A percentile compares a stretch with the other conserved stretches of the same genome.
Conservation (phyloP, 306 rosid species). For the Cucumis sativus region DNA sequence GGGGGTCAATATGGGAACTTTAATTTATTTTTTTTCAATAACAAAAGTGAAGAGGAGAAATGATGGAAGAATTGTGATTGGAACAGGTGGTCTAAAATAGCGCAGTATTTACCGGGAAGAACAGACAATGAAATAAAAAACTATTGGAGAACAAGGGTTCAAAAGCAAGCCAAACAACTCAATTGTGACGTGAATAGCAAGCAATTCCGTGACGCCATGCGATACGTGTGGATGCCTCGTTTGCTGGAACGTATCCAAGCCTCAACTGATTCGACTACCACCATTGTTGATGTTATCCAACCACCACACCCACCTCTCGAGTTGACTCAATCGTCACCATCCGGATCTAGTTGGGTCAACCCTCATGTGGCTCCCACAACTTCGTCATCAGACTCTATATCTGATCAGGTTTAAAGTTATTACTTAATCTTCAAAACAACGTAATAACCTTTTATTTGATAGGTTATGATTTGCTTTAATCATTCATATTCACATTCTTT, state of each 20-base stretch:
- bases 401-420: neutral
- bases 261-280: constrained; percentile 7
- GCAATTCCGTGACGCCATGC: constrained; percentile 71
- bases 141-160: constrained; percentile 91
- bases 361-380: neutral
- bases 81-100: constrained; percentile 92
- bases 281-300: neutral
- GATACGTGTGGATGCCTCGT: constrained; percentile 83
- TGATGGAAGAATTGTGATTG: neutral
- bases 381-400: neutral
- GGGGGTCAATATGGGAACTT: neutral
- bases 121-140: constrained; percentile 92
- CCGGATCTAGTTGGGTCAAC: neutral
- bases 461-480: neutral
- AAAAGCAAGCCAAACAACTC: constrained; percentile 86
- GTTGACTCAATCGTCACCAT: neutral
- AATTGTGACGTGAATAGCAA: constrained; percentile 84
- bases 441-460: neutral
- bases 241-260: constrained; percentile 56
- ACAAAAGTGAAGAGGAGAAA: neutral
- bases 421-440: neutral
- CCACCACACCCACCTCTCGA: neutral
- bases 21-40: neutral
- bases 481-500: neutral
- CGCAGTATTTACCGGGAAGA: constrained; percentile 71